Evolutionary conservation across 1,139 yeast genomes (phyloP), one percentile per base, ranked within the genome.

Genomic region (Yarrowia galli): DNA sequence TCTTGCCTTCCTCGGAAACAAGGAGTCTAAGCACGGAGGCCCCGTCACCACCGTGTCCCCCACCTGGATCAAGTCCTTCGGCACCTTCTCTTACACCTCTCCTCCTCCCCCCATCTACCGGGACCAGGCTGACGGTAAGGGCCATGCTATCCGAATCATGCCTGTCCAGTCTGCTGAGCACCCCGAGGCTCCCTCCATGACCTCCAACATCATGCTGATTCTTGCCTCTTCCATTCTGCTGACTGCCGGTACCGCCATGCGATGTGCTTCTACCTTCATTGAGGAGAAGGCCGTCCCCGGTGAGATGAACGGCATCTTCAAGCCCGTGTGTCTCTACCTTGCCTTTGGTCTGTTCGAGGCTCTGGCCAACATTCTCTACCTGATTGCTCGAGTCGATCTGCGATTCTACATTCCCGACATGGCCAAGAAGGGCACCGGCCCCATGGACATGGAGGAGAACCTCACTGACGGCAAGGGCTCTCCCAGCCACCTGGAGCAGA

Each of bases 361-460:
- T 0, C 71, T 87, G 38, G 84, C 88, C 69, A 83, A 87, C 69
- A 70, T 86, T 10, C 69, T 87, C 56, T 87, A 87, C 76, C 76
- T 89, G 58, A 76, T 87, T 40, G 87, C 87, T 49, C 82, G 96
- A 75, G 85, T 88, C 65, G 96, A 89, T 75, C 82, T 89, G 73
- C 83, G 96, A 75, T 89, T 89, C 79, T 89, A 89, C 82, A 86
- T 91, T 77, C 95, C 95, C 38, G 95, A 89, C 28, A 61, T 61
- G 66, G 66, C 56, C 54, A 45, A 46, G 54, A 61, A 61, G 54
- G 65, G 65, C 25, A 15, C 28, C 16, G 65, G 65, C 18, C 53
- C 65, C 32, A 10, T 28, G 18, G 46, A 61, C n/a, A 5, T 23
- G 36, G 56, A 61, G 66, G 56, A 46, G 66, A 46, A 46, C 23